Conservation (phyloP, 352 stramenopile species). For the Blastocystis sp. region DNA sequence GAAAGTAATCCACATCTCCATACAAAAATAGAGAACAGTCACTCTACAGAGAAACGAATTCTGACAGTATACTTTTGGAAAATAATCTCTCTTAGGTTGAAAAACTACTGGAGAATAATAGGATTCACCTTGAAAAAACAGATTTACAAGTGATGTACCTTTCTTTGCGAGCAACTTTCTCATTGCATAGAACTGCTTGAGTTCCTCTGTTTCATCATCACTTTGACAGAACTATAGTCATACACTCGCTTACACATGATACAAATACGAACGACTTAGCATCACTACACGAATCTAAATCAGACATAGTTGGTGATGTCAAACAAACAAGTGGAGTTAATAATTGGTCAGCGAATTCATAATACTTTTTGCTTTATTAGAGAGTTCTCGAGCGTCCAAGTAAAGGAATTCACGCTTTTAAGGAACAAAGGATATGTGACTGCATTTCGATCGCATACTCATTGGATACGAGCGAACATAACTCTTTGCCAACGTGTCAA, state of each 20-base stretch:
- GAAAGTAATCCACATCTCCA: not conserved
- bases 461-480: not conserved
- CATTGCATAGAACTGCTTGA: constrained; percentile 20
- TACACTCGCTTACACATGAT: not conserved
- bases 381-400: not conserved
- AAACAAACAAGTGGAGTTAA: not conserved
- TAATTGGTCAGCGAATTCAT: not conserved
- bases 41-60: not conserved
- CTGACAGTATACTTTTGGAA: not conserved
- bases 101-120: not conserved
- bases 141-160: not conserved
- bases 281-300: not conserved
- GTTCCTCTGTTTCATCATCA: not conserved
- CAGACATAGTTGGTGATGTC: not conserved
- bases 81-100: not conserved
- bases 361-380: not conserved
- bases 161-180: not conserved
- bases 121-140: not conserved
- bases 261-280: constrained; percentile 24
- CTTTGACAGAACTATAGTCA: not conserved
- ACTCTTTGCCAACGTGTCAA: not conserved
- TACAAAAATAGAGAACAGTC: not conserved
- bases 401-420: not conserved
- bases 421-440: not conserved
- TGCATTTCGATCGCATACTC: not conserved